These are phyloP conservation scores for Annona cherimola DNA, from an alignment of 164 flowering plant species.

Conservation along the genomic window DNA sequence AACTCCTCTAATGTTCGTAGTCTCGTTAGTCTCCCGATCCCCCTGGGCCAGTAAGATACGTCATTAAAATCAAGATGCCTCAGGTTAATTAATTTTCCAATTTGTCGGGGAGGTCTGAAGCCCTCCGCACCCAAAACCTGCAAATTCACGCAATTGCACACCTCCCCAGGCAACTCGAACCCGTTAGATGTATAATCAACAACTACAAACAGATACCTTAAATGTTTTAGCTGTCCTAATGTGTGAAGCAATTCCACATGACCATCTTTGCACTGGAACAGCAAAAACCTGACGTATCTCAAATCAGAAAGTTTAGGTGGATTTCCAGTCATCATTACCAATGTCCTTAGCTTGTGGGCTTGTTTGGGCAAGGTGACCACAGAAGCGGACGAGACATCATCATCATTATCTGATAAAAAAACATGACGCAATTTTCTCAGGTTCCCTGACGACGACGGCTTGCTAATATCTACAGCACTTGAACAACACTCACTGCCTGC, in stretches of 20 bases:
- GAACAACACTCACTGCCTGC: constrained; percentile 9
- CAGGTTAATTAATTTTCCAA: background rate
- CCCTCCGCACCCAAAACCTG: background rate
- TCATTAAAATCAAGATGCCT: background rate
- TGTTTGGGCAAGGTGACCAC: background rate
- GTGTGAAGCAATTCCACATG: background rate
- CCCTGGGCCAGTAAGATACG: background rate
- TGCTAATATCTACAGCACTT: background rate
- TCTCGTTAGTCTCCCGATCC: background rate
- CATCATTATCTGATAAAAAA: background rate
- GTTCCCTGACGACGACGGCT: background rate
- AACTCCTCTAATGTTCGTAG: background rate
- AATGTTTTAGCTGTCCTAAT: background rate
- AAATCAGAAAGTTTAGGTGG: background rate
- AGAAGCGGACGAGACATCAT: background rate
- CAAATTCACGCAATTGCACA: background rate
- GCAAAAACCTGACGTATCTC: background rate
- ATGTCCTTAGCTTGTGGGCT: background rate
- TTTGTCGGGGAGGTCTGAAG: background rate
- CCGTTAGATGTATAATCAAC: background rate
- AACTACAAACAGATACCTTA: background rate
- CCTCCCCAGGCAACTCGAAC: background rate
- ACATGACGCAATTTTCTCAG: background rate
- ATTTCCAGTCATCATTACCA: background rate
- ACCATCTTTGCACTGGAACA: background rate